These are phyloP conservation scores for Mycena vitilis DNA, from an alignment of 768 basidiomycete genomes.

Conservation along the genomic window DNA sequence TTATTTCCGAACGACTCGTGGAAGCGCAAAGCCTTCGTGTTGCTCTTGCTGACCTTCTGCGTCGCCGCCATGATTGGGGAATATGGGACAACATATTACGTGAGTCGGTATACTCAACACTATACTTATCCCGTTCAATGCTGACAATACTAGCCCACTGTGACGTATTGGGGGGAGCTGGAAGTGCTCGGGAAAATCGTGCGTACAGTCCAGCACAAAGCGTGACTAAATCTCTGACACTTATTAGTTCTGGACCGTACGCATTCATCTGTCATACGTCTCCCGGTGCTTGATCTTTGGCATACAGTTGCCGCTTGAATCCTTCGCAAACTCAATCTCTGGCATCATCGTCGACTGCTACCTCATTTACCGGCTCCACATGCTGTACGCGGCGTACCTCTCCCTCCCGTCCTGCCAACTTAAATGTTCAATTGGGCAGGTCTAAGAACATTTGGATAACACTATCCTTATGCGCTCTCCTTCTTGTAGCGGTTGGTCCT, in stretches of 20 bases:
- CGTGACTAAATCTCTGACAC: neutral
- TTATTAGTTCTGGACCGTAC: conserved; percentile 9
- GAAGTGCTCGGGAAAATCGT: conserved; percentile 1
- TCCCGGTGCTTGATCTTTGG: neutral
- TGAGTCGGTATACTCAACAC: neutral
- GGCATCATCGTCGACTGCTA: conserved; percentile 8
- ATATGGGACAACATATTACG: conserved; percentile 10
- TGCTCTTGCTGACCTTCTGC: neutral
- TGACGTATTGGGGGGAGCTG: conserved; percentile 4
- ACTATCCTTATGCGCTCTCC: neutral
- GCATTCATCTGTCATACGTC: neutral
- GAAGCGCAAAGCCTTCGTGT: conserved; percentile 7
- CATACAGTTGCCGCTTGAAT: conserved; percentile 14
- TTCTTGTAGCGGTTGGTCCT: neutral
- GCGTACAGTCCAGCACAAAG: neutral
- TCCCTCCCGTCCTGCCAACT: neutral
- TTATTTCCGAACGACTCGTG: conserved; percentile 1
- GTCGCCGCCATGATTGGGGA: conserved; percentile 5
- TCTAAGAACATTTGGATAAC: neutral
- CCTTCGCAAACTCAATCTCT: conserved; percentile 2
- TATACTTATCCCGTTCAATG: no score
- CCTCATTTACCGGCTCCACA: conserved; percentile 8
- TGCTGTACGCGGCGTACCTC: neutral
- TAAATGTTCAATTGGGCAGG: neutral
- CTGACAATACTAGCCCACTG: no score